Conservation (phyloP, 1,284 basidiomycete genomes). For the Sporisorium graminicola region DNA sequence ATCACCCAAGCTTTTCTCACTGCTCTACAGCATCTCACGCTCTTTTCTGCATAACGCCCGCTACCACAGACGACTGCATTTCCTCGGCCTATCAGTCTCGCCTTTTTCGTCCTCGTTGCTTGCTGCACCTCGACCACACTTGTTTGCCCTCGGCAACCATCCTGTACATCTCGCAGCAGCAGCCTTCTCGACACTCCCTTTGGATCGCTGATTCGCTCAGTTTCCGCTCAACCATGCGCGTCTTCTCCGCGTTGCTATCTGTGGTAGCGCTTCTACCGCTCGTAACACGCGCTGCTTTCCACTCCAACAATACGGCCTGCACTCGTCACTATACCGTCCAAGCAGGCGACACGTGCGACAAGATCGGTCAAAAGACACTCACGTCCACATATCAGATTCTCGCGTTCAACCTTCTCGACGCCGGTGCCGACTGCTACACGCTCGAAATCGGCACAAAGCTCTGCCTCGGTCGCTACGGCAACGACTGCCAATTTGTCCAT, state of each 20-base stretch:
- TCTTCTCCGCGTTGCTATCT: conserved; percentile 18
- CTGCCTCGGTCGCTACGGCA: conserved; percentile 63
- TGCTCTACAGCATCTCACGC: conserved; percentile 50
- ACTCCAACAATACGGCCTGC: conserved; percentile 72
- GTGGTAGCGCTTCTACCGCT: conserved; percentile 25
- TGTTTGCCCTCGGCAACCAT: not conserved
- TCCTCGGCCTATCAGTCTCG: not conserved
- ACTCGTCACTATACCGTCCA: conserved; percentile 76
- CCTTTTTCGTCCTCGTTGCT: not conserved
- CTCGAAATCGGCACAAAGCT: conserved; percentile 74
- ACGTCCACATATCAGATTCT: conserved; percentile 83
- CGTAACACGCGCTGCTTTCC: conserved; percentile 37
- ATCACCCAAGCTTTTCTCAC: conserved; percentile 13
- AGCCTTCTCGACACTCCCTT: not conserved
- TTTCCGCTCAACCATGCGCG: conserved; percentile 29
- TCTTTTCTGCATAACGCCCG: conserved; percentile 2
- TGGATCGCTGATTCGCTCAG: not conserved
- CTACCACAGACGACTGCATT: not conserved
- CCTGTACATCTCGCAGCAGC: not conserved
- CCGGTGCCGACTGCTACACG: conserved; percentile 75
- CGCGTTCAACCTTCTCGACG: conserved; percentile 74
- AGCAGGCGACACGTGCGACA: conserved; percentile 77
- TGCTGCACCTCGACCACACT: not conserved
- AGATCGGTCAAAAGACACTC: conserved; percentile 76
- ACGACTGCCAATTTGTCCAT: conserved; percentile 65